Base-by-base conservation (phyloP, 129 eudicot genomes). In the Centella asiatica region DNA sequence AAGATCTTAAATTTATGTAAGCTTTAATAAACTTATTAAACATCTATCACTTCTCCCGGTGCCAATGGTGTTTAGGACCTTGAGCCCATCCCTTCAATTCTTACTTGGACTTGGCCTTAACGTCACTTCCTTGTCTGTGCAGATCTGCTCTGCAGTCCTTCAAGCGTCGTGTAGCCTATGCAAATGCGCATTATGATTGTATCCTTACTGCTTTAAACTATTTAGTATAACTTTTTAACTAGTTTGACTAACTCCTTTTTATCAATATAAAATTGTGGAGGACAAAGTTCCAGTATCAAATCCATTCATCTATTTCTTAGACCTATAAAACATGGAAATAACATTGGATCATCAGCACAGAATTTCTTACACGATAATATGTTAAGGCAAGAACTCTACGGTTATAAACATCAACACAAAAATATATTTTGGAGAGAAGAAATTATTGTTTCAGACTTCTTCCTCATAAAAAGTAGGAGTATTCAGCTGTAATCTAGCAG, bases 91-190 rank as follows among this genome's bases (percentile, higher is more conserved):
- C 48, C 26, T 0, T 42, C 22, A 42, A 62, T 42, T 44, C 36
- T 49, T 11, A 15, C 29, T 51, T 5, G 8, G 7, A 32, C 33
- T 18, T 26, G 29, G 46, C 25, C 40, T 23, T 57, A 49, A 14
- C 26, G 54, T 64, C 50, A 31, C 13, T 23, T 31, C 51, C 25
- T 53, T 68, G 60, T 67, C 19, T 36, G 24, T 59, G 74, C 86
- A 93, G 99, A 63, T 93, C 96, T 34, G 95, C 99, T 14, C 73
- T 93, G 80, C 72, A 72, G 76, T 93, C 95, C 40, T 93, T 93
- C 77, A 87, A 57, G 72, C 89, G 83, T 48, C 86, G 92, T 63
- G 92, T 85, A 61, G 83, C 77, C 54, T 93, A 93, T 61, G 88
- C 99, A 60, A 93, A 93, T 83, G 81, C 80, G 44, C 81, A 78